Percentiles rank a stretch among this genome's conserved stretches.
phyloP scores from a whole-genome alignment of 2,329 filamentous ascomycete genomes.

The Aspergillus eucalypticola region DNA sequence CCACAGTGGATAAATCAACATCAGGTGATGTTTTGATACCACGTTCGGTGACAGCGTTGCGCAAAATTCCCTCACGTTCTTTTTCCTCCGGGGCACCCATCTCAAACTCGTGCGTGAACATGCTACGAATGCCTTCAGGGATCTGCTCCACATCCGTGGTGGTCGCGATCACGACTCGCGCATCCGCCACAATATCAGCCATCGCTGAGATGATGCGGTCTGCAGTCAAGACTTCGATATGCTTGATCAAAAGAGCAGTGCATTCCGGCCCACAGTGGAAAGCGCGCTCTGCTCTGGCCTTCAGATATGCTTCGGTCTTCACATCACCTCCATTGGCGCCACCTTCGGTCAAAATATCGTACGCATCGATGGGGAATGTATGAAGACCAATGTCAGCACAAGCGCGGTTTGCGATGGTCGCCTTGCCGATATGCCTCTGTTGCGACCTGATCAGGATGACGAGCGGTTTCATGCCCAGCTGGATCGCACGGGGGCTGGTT shows the following conservation, averaged over 20 bases:
- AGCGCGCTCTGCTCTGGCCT: slow-evolving; percentile 83
- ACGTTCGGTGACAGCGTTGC: slow-evolving; percentile 72
- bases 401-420: slow-evolving; percentile 72
- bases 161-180: slow-evolving; percentile 84
- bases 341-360: slow-evolving; percentile 91
- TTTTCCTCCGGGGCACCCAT: slow-evolving; percentile 90
- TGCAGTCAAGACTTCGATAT: slow-evolving; percentile 86
- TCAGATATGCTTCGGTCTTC: slow-evolving; percentile 88
- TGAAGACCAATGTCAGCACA: slow-evolving; percentile 90
- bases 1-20: slow-evolving; percentile 80
- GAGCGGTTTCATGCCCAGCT: slow-evolving; percentile 82
- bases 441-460: slow-evolving; percentile 87
- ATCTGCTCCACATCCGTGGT: slow-evolving; percentile 95
- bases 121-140: slow-evolving; percentile 80
- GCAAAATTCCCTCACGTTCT: slow-evolving; percentile 84
- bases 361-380: slow-evolving; percentile 83
- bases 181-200: slow-evolving; percentile 77
- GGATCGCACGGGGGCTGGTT: slow-evolving; percentile 82
- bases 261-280: slow-evolving; percentile 82
- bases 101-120: slow-evolving; percentile 95
- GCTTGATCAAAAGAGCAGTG: slow-evolving; percentile 81
- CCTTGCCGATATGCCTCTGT: slow-evolving; percentile 90
- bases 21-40: slow-evolving; percentile 77
- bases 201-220: slow-evolving; percentile 86
- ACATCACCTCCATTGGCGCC: slow-evolving; percentile 84